Percentiles rank a stretch among this genome's conserved stretches.
phyloP scores from a whole-genome alignment of 169 alveolate species.

The Plasmodium inui region DNA sequence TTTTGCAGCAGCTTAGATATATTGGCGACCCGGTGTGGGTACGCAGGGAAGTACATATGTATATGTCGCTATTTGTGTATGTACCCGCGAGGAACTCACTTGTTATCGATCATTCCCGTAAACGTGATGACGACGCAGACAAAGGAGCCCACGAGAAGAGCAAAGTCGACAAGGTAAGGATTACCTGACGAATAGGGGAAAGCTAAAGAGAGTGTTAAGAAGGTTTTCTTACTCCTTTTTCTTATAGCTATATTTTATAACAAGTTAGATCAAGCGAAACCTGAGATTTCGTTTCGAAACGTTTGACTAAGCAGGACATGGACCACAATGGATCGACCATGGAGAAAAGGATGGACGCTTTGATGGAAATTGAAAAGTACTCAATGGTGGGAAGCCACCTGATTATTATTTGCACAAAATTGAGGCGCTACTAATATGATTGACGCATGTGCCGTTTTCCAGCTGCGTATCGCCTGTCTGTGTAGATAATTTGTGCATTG shows the following conservation, averaged over 20 bases:
- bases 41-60: neutral
- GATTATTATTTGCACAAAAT: neutral
- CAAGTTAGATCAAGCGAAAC: neutral
- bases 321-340: slow-evolving; percentile 6
- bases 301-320: neutral
- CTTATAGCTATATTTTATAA: neutral
- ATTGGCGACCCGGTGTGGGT: neutral
- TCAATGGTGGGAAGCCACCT: neutral
- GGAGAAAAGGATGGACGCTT: slow-evolving; percentile 51
- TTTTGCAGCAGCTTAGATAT: neutral
- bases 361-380: slow-evolving; percentile 66
- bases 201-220: neutral
- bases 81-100: neutral
- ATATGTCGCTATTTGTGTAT: neutral
- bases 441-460: neutral
- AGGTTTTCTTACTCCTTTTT: neutral
- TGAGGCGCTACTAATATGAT: neutral
- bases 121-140: neutral
- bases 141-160: neutral
- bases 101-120: neutral
- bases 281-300: neutral
- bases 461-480: neutral
- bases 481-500: neutral
- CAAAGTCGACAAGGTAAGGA: slow-evolving; percentile 12
- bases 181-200: neutral